Percentiles rank a stretch among this genome's conserved stretches.
phyloP scores from a whole-genome alignment of 2,329 filamentous ascomycete genomes.

The Clonostachys solani region DNA sequence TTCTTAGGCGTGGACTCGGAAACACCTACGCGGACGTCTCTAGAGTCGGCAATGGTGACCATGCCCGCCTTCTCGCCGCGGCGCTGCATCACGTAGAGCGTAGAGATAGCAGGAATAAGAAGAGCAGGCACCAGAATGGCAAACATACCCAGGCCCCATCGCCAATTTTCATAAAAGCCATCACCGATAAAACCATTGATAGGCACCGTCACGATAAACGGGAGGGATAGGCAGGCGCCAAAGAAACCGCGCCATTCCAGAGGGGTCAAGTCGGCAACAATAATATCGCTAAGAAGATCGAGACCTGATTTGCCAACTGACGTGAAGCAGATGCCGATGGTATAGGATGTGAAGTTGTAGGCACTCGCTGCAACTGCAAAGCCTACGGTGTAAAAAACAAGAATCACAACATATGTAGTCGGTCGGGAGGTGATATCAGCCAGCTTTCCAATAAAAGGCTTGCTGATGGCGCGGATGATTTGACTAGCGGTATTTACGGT shows the following conservation, averaged over 20 bases:
- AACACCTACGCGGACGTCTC: constrained; percentile 25
- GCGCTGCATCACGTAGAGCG: constrained; percentile 51
- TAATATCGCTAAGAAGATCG: constrained; percentile 28
- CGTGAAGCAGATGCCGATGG: constrained; percentile 27
- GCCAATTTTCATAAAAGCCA: constrained; percentile 40
- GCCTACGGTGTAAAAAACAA: constrained; percentile 28
- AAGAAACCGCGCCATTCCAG: constrained; percentile 30
- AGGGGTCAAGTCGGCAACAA: constrained; percentile 27
- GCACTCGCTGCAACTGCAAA: constrained; percentile 25
- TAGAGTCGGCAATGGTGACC: constrained; percentile 22
- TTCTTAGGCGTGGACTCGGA: constrained; percentile 1
- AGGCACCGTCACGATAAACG: constrained; percentile 28
- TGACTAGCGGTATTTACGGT: constrained; percentile 23
- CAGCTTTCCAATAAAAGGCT: constrained; percentile 30
- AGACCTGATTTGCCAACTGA: constrained; percentile 29
- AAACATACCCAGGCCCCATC: constrained; percentile 62
- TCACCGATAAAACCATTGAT: constrained; percentile 37
- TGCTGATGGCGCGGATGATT: constrained; percentile 30
- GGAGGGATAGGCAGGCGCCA: constrained; percentile 14
- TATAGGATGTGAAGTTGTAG: constrained; percentile 22
- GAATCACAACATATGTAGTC: constrained; percentile 30
- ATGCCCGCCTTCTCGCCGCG: constrained; percentile 52
- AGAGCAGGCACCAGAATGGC: constrained; percentile 55
- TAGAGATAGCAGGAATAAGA: constrained; percentile 49
- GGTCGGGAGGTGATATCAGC: constrained; percentile 30